Evolutionary conservation across 2,329 filamentous ascomycete species (phyloP).

Genomic region (Fusarium tricinctum): DNA sequence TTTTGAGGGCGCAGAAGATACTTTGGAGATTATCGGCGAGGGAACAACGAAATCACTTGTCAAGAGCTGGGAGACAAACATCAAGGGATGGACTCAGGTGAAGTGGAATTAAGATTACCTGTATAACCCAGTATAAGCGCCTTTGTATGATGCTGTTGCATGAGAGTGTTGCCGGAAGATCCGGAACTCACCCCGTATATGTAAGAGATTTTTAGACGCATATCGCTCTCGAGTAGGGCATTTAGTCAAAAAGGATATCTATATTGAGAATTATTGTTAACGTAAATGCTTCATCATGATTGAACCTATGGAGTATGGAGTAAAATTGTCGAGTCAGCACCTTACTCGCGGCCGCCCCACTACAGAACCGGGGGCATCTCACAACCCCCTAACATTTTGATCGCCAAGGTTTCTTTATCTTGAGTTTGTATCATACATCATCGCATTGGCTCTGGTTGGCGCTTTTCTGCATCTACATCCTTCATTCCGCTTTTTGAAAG

Average conservation of each 20-base stretch:
- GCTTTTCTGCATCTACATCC: constrained; percentile 11
- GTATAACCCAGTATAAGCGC: neutral
- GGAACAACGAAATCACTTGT: constrained; percentile 48
- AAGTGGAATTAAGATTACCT: constrained; percentile 50
- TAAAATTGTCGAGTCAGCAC: constrained; percentile 1
- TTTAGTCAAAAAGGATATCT: too few species aligned
- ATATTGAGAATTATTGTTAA: neutral
- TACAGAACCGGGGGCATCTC: neutral
- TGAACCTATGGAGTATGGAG: neutral
- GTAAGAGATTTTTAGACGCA: too few species aligned
- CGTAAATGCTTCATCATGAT: neutral
- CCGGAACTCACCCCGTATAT: neutral
- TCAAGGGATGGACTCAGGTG: constrained; percentile 55
- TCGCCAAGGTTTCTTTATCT: constrained; percentile 39
- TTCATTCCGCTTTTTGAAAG: constrained; percentile 6
- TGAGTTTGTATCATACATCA: constrained; percentile 18
- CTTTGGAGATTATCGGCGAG: constrained; percentile 48
- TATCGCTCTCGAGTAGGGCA: too few species aligned
- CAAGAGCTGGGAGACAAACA: constrained; percentile 54
- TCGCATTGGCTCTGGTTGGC: constrained; percentile 18
- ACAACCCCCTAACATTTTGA: constrained; percentile 32
- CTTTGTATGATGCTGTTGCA: neutral
- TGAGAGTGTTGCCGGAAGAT: neutral
- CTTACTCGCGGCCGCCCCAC: constrained; percentile 1
- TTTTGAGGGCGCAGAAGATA: constrained; percentile 45